Evolutionary conservation across 768 basidiomycete species (phyloP), one percentile per base, ranked within the genome.

Genomic region (Pluteus cervinus): DNA sequence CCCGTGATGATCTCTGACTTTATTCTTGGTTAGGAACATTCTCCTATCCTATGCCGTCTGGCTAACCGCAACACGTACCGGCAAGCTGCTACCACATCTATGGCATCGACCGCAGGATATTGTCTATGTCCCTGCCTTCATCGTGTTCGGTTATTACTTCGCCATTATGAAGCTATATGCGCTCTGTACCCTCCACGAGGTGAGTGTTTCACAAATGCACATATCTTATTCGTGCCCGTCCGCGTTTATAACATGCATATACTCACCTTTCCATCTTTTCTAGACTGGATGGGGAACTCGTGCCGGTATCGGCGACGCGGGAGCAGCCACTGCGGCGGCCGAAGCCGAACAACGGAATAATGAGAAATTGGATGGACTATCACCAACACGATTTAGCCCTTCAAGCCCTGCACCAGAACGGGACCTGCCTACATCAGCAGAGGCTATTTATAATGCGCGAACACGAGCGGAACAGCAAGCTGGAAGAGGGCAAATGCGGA

Each of bases 241-340:
- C 23, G n/a, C n/a, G n/a, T n/a, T n/a, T n/a, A n/a, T n/a, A 5
- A 12, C 34, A 24, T 34, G 18, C 29, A 24, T 31, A n/a, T 29
- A 9, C 36, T 41, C 15, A 42, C 20, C 17, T 25, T 24, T 42
- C 20, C 17, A 29, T 31, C 8, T 42, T 35, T 16, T 44, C 5
- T 42, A 87, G 81, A 92, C 88, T 53, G 90, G 84, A 28, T 94
- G 90, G 91, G 91, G 91, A 29, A 96, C 90, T n/a, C 83, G 90
- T 58, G 78, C 91, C 5, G 90, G 91, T 63, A 87, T 92, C 51
- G 87, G 88, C 53, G 86, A 91, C 66, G 79, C 79, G 1, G 66
- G 79, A 1, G 77, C 80, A 24, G 86, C 86, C 35, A 86, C 84
- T 2, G 76, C 79, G 6, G 86, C 86, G 9, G 63, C 70, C 38